These are phyloP conservation scores for Fagopyrum tataricum DNA, from an alignment of 148 eudicot genomes.

Conservation along the genomic window DNA sequence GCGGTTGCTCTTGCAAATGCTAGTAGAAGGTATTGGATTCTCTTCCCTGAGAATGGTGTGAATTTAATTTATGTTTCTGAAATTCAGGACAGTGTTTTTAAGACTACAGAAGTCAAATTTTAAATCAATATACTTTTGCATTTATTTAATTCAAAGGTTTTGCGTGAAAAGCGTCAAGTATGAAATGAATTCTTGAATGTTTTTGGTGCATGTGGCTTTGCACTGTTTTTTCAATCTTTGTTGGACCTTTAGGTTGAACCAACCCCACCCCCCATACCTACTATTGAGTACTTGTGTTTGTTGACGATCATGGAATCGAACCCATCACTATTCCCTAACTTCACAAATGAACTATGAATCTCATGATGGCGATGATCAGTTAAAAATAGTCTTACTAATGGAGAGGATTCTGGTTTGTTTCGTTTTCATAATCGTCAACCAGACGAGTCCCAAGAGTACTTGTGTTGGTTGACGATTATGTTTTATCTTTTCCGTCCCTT, in stretches of 20 bases:
- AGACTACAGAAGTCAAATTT: not conserved
- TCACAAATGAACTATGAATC: no score
- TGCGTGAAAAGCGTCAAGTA: not conserved
- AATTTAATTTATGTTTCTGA: not conserved
- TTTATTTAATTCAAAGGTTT: not conserved
- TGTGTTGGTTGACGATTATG: no score
- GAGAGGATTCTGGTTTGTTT: no score
- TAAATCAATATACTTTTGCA: not conserved
- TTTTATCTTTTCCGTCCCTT: no score
- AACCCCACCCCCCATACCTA: not conserved
- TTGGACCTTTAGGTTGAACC: not conserved
- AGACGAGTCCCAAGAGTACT: no score
- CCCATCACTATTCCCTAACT: no score
- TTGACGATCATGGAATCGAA: no score
- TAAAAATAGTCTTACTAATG: no score
- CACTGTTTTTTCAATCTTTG: not conserved
- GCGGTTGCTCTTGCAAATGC: slow-evolving; percentile 5
- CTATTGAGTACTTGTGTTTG: not conserved
- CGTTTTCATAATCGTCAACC: no score
- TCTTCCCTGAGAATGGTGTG: not conserved
- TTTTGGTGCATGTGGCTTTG: not conserved
- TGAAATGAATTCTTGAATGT: not conserved
- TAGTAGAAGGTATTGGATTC: not conserved
- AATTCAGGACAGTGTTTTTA: not conserved
- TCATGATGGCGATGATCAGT: no score